These are phyloP conservation scores for Begonia loranthoides DNA, from an alignment of 306 rosid species.

Conservation along the genomic window DNA sequence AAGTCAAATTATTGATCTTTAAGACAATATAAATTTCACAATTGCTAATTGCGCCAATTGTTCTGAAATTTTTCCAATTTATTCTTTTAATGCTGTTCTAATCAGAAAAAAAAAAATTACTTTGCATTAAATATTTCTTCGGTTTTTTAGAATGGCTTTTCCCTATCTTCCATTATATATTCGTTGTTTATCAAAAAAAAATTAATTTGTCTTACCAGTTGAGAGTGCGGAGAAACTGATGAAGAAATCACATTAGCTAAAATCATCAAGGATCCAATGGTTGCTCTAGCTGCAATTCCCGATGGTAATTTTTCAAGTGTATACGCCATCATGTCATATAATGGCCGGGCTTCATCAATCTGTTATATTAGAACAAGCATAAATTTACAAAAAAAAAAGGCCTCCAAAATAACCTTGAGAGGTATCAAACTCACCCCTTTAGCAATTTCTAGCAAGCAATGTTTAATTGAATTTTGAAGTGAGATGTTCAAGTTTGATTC, in stretches of 20 bases:
- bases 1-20: too few relatives aligned
- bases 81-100: too few relatives aligned
- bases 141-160: neutral
- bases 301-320: constrained; percentile 70
- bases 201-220: constrained; percentile 41
- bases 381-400: constrained; percentile 11
- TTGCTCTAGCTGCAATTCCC: constrained; percentile 62
- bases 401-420: neutral
- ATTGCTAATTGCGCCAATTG: too few relatives aligned
- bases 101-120: neutral
- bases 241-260: constrained; percentile 61
- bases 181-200: neutral
- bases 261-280: constrained; percentile 60
- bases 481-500: constrained; percentile 53
- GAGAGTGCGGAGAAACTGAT: constrained; percentile 31
- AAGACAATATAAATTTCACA: too few relatives aligned
- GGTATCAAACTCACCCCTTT: constrained; percentile 41
- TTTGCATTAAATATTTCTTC: neutral
- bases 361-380: constrained; percentile 19
- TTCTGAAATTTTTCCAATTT: neutral
- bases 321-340: constrained; percentile 83
- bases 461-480: constrained; percentile 79
- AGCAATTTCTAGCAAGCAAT: constrained; percentile 76
- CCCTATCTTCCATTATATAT: too few relatives aligned
- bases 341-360: constrained; percentile 57